Evolutionary conservation across 2,329 filamentous ascomycete genomes (phyloP).

Genomic region (Drechslerella coelobrocha): DNA sequence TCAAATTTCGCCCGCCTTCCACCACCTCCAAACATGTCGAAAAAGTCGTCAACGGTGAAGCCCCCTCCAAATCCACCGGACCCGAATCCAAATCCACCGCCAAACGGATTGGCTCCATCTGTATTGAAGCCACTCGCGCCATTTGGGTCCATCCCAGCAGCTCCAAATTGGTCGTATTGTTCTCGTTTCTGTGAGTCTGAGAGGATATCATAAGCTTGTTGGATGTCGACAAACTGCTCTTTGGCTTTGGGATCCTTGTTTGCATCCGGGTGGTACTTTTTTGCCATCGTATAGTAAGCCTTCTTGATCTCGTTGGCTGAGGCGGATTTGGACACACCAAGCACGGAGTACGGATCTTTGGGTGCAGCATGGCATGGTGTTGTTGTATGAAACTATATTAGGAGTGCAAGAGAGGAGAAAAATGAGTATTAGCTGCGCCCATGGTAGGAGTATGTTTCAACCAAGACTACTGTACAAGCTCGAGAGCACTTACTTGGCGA

Average conservation of each 20-base stretch:
- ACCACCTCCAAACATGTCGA: constrained; percentile 72
- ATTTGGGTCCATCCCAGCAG: constrained; percentile 82
- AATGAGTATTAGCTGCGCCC: constrained; percentile 57
- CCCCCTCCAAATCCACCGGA: constrained; percentile 76
- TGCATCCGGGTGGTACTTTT: constrained; percentile 97
- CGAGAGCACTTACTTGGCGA: constrained; percentile 53
- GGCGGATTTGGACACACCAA: constrained; percentile 84
- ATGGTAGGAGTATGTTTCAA: neutral
- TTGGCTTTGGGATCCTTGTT: constrained; percentile 95
- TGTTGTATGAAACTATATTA: constrained; percentile 67
- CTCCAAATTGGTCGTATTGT: constrained; percentile 87
- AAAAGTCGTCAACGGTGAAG: constrained; percentile 96
- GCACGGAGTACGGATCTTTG: constrained; percentile 83
- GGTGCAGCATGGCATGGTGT: constrained; percentile 61
- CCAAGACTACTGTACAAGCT: too few relatives aligned
- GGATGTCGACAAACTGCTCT: constrained; percentile 91
- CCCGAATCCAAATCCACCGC: constrained; percentile 65
- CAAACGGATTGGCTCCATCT: constrained; percentile 69
- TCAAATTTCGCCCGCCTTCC: constrained; percentile 70
- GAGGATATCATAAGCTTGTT: constrained; percentile 90
- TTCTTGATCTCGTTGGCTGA: constrained; percentile 91
- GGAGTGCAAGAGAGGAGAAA: constrained; percentile 59
- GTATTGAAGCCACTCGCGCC: constrained; percentile 62
- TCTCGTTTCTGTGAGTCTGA: constrained; percentile 93
- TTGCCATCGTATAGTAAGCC: constrained; percentile 95